Conservation (phyloP, 371 early-diverging fungal genomes). For the Umbelopsis sp. region DNA sequence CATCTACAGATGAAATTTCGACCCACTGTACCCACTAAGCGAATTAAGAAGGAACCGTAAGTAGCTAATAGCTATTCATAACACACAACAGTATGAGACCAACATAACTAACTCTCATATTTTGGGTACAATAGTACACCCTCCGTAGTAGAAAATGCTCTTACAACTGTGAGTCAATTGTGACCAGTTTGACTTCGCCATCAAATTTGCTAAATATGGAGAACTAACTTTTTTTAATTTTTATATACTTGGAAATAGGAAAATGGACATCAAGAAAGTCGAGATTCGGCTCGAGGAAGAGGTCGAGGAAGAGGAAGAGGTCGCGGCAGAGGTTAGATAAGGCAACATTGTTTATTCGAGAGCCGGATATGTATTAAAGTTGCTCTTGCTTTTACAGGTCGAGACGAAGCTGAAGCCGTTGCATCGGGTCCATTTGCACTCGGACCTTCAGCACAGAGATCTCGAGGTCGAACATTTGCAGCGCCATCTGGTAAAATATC, state of each 20-base stretch:
- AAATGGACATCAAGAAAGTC: slow-evolving; percentile 22
- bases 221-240: background rate
- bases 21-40: slow-evolving; percentile 63
- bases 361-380: slow-evolving; percentile 34
- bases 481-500: slow-evolving; percentile 39
- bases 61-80: slow-evolving; percentile 27
- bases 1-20: slow-evolving; percentile 62
- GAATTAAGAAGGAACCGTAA: slow-evolving; percentile 69
- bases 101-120: background rate
- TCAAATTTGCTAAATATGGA: background rate
- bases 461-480: slow-evolving; percentile 38
- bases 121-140: slow-evolving; percentile 26
- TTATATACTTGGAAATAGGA: slow-evolving; percentile 19
- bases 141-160: slow-evolving; percentile 45
- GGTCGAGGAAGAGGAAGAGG: slow-evolving; percentile 45
- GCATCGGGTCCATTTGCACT: slow-evolving; percentile 74
- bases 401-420: slow-evolving; percentile 44
- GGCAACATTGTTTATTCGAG: slow-evolving; percentile 38
- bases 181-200: background rate
- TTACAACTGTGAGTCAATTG: slow-evolving; percentile 23
- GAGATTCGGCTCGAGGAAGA: slow-evolving; percentile 46
- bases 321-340: slow-evolving; percentile 32
- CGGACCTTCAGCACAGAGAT: slow-evolving; percentile 56
- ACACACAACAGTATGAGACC: background rate
- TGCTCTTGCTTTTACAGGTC: slow-evolving; percentile 16